Evolutionary conservation across 1,284 basidiomycete genomes (phyloP), one percentile per base, ranked within the genome.

Genomic region (Laetiporus sulphureus): DNA sequence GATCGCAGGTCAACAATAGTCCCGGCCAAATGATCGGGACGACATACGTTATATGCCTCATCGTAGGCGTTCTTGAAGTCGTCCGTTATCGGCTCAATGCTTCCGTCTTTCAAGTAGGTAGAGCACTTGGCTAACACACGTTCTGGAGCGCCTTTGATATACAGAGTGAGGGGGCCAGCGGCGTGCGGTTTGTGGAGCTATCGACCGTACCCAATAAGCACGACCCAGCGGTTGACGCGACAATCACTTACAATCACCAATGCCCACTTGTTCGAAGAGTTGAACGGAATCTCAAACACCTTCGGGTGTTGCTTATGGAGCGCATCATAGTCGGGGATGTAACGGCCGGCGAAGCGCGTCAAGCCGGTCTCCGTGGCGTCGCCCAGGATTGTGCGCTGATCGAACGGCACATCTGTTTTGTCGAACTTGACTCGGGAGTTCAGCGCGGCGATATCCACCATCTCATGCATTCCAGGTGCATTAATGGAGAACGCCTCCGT

Each of bases 371-470:
- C 80, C 1, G 80, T 83, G 16, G 80, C 80, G 54, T 83, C 80
- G 10, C 80, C 80, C 16, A 82, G 67, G 42, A 83, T 79, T 31
- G 65, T 62, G 39, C 80, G 69, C 54, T 80, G 62, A n/a, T 74
- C 72, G 49, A 83, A 80, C 1, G 78, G 75, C 6, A 82, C 55
- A 53, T 82, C 77, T 3, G 64, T 71, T 53, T 69, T 74, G 60
- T 82, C 77, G 50, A 83, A 83, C 59, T 83, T 82, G 60, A 83
- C 72, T 22, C 77, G 71, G 15, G 79, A 82, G 58, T 83, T 82
- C 38, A 83, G 66, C 0, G 75, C 72, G 12, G 75, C 71, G 40
- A 80, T 76, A 49, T 81, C 74, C 34, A 80, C 68, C 47, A 80
- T 73, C 54, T 82, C 78, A 20, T 53, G 51, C 77, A 83, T 82